Evolutionary conservation across 2,329 filamentous ascomycete species (phyloP).

Genomic region (Epichloe baconii): DNA sequence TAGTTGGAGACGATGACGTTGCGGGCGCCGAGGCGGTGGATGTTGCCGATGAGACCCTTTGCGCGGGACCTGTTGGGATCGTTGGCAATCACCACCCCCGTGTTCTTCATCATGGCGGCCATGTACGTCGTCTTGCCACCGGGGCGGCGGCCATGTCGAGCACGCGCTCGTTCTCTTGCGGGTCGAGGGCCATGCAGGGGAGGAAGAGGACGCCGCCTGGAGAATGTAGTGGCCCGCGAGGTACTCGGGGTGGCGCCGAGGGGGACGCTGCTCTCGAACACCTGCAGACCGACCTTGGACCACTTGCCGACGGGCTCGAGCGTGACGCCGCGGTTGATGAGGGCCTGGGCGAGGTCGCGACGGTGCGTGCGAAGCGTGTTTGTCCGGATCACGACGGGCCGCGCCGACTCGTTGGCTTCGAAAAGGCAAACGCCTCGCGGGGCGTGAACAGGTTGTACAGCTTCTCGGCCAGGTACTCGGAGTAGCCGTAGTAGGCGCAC

Average conservation of each 20-base stretch:
- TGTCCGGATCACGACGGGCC: constrained; percentile 89
- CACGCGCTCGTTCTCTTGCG: constrained; percentile 82
- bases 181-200: constrained; percentile 92
- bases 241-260: constrained; percentile 92
- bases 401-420: constrained; percentile 91
- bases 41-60: constrained; percentile 96
- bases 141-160: constrained; percentile 47
- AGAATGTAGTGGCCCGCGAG: constrained; percentile 95
- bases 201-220: constrained; percentile 91
- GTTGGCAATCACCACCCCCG: constrained; percentile 89
- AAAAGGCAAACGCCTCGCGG: constrained; percentile 96
- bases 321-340: constrained; percentile 93
- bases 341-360: constrained; percentile 73
- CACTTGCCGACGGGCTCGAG: constrained; percentile 96
- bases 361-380: constrained; percentile 77
- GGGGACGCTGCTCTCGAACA: constrained; percentile 78
- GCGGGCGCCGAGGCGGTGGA: constrained; percentile 83
- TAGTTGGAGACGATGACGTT: constrained; percentile 95
- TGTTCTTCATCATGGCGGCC: constrained; percentile 65
- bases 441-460: constrained; percentile 86
- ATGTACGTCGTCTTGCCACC: constrained; percentile 31
- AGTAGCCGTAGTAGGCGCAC: constrained; percentile 95
- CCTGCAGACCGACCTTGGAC: constrained; percentile 93
- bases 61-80: constrained; percentile 87
- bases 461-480: constrained; percentile 87